A percentile compares a stretch with the other conserved stretches of the same genome.
Evolutionary conservation across 306 rosid species (phyloP).

Genomic region (Quillaja saponaria): DNA sequence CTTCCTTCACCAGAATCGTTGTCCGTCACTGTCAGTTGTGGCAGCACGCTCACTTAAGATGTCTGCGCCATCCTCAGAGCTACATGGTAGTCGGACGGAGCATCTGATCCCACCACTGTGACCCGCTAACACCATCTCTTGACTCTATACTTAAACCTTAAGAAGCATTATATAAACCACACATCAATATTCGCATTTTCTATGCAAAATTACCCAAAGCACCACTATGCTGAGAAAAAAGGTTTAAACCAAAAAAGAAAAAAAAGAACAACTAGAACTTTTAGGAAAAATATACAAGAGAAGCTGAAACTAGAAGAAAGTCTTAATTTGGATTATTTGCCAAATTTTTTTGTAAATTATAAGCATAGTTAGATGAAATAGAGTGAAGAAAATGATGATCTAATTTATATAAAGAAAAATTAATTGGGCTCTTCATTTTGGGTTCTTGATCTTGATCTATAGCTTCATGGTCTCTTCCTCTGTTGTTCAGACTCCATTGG

Average conservation of each 20-base stretch:
- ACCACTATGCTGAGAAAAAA: conserved; percentile 12
- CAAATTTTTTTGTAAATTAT: conserved; percentile 13
- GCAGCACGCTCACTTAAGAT: too few relatives aligned
- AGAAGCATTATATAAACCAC: conserved; percentile 38
- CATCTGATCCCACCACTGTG: conserved; percentile 96
- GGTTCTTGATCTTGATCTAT: too few relatives aligned
- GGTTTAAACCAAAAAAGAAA: conserved; percentile 11
- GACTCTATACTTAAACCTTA: conserved; percentile 65
- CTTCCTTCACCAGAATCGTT: conserved; percentile 63
- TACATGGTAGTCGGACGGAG: conserved; percentile 89
- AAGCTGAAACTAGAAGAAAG: conserved; percentile 38
- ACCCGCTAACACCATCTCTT: conserved; percentile 78
- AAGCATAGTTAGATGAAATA: conserved; percentile 30
- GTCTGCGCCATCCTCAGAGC: conserved; percentile 77
- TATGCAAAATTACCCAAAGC: conserved; percentile 23
- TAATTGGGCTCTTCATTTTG: too few relatives aligned
- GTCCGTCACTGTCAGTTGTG: conserved; percentile 24
- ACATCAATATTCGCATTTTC: conserved; percentile 47
- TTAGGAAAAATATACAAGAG: neutral
- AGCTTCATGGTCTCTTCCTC: too few relatives aligned
- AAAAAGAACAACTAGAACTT: conserved; percentile 18
- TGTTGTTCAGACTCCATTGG: too few relatives aligned
- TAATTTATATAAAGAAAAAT: conserved; percentile 25
- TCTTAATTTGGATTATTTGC: conserved; percentile 31
- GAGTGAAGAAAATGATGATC: conserved; percentile 32